Conservation (phyloP, 1,284 basidiomycete species). For the Inonotus hispidus region DNA sequence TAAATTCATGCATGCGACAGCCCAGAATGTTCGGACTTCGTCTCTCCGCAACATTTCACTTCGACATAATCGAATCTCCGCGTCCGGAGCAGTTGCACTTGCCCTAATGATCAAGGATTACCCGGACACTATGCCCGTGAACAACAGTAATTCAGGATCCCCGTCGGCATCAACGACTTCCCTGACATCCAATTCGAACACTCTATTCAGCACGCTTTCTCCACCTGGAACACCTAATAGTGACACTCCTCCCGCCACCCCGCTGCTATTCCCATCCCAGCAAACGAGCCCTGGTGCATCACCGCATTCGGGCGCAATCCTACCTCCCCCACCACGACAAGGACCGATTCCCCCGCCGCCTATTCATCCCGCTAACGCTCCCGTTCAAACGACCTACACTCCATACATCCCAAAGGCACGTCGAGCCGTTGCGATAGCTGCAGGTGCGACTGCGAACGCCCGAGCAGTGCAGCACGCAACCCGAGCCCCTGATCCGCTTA, state of each 20-base stretch:
- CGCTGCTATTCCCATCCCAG: slow-evolving; percentile 22
- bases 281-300: slow-evolving; percentile 26
- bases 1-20: slow-evolving; percentile 33
- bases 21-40: slow-evolving; percentile 76
- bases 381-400: slow-evolving; percentile 66
- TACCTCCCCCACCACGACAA: slow-evolving; percentile 54
- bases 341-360: slow-evolving; percentile 31
- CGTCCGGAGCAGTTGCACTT: slow-evolving; percentile 82
- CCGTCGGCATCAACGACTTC: slow-evolving; percentile 21
- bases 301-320: slow-evolving; percentile 37
- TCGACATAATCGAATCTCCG: slow-evolving; percentile 78
- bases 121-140: slow-evolving; percentile 60
- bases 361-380: slow-evolving; percentile 28
- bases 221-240: slow-evolving; percentile 20
- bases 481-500: slow-evolving; percentile 42
- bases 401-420: slow-evolving; percentile 70
- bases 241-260: slow-evolving; percentile 19
- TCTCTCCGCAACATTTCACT: slow-evolving; percentile 83
- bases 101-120: slow-evolving; percentile 95
- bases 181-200: slow-evolving; percentile 25
- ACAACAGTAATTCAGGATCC: slow-evolving; percentile 12
- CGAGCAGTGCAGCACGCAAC: slow-evolving; percentile 17
- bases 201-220: slow-evolving; percentile 26
- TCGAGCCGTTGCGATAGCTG: slow-evolving; percentile 33
- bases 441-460: slow-evolving; percentile 22